Percentiles rank a stretch among this genome's conserved stretches.
phyloP scores from a whole-genome alignment of 495 filamentous ascomycete genomes.

The Annulohypoxylon stygium region DNA sequence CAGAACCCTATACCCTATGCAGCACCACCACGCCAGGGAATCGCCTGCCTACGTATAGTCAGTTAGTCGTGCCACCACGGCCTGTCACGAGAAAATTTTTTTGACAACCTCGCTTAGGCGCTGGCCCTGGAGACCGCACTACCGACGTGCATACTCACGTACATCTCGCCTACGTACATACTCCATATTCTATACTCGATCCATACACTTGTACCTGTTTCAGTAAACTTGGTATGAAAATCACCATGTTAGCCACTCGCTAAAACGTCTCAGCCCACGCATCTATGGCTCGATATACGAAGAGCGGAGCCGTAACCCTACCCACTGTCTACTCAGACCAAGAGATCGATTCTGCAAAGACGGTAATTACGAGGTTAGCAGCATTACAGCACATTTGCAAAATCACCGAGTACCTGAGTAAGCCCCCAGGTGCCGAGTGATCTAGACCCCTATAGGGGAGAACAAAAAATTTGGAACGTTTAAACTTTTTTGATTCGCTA shows the following conservation, averaged over 20 bases:
- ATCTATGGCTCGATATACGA: neutral
- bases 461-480: conserved; percentile 33
- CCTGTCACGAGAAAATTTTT: conserved; percentile 1
- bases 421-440: neutral
- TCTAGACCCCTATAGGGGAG: neutral
- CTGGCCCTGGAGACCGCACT: conserved; percentile 4
- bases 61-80: neutral
- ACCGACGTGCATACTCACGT: neutral
- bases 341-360: neutral
- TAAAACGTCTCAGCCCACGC: neutral
- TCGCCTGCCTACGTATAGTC: neutral
- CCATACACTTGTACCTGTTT: neutral
- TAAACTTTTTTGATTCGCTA: conserved; percentile 39
- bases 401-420: neutral
- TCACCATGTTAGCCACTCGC: neutral
- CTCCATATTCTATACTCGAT: neutral
- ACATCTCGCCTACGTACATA: neutral
- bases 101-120: conserved; percentile 7
- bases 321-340: neutral
- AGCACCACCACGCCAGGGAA: neutral
- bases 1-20: neutral
- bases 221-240: neutral
- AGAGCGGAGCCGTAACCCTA: neutral
- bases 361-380: neutral
- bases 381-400: neutral